phyloP scores from a whole-genome alignment of 2,329 filamentous ascomycete genomes.

The Cercospora beticola region DNA sequence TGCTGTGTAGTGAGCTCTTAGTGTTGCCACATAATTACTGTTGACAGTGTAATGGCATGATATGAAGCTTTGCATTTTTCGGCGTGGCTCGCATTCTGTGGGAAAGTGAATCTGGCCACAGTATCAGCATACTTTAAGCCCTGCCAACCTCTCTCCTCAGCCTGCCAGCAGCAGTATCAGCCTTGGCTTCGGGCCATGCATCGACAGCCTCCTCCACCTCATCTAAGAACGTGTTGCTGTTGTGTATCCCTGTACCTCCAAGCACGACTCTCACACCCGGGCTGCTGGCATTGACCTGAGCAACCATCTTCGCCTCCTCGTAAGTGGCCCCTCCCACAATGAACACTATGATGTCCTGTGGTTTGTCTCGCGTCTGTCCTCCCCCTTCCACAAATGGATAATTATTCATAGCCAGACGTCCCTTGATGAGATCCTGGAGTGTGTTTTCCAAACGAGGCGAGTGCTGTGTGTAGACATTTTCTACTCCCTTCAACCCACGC shows the following conservation, averaged over 20 bases:
- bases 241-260: constrained; percentile 84
- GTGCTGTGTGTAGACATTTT: constrained; percentile 98
- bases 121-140: constrained; percentile 12
- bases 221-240: constrained; percentile 82
- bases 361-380: constrained; percentile 85
- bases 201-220: constrained; percentile 87
- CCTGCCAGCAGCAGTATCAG: constrained; percentile 61
- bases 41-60: background rate
- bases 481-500: constrained; percentile 84
- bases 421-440: constrained; percentile 90
- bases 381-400: constrained; percentile 93
- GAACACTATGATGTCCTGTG: constrained; percentile 93
- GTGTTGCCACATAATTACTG: background rate
- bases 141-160: constrained; percentile 61
- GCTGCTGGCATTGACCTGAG: constrained; percentile 87
- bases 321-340: constrained; percentile 93
- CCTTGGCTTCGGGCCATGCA: constrained; percentile 73
- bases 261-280: constrained; percentile 87
- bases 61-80: background rate
- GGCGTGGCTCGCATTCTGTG: background rate
- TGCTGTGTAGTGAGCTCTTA: background rate
- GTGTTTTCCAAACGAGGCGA: constrained; percentile 84
- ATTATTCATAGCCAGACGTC: constrained; percentile 77
- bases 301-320: constrained; percentile 93
- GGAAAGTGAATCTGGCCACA: background rate